Percentiles rank a stretch among this genome's conserved stretches.
Evolutionary conservation across 1,284 basidiomycete species (phyloP).

Genomic region (Moesziomyces sp.): DNA sequence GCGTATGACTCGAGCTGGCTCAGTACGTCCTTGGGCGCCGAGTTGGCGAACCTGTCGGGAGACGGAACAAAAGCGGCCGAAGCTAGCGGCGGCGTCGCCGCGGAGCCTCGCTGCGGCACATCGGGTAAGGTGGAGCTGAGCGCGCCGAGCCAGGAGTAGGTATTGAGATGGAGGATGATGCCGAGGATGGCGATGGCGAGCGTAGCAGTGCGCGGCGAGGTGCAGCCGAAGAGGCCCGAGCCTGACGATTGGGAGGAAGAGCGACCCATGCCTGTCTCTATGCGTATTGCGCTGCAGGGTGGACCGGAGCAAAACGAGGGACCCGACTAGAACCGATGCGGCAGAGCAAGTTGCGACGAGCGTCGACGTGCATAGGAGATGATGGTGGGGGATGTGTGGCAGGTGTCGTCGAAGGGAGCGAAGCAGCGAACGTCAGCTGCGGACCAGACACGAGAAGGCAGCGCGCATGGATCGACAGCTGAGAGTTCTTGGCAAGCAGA

Average conservation of each 20-base stretch:
- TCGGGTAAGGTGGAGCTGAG: slow-evolving; percentile 43
- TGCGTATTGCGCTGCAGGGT: not conserved
- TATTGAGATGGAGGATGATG: slow-evolving; percentile 50
- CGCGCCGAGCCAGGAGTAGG: slow-evolving; percentile 41
- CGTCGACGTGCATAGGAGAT: not conserved
- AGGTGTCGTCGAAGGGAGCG: not conserved
- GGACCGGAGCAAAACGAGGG: too few relatives aligned
- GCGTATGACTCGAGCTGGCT: slow-evolving; percentile 13
- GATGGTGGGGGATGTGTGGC: not conserved
- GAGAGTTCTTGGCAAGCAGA: too few relatives aligned
- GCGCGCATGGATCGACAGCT: too few relatives aligned
- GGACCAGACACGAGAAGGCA: not conserved
- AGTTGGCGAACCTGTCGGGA: slow-evolving; percentile 17
- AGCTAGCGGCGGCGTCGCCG: slow-evolving; percentile 6
- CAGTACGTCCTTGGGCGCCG: slow-evolving; percentile 27
- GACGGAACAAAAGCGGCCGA: slow-evolving; percentile 12
- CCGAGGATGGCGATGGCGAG: slow-evolving; percentile 52
- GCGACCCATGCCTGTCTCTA: slow-evolving; percentile 13
- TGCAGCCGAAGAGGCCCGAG: slow-evolving; percentile 27
- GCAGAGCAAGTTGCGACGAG: not conserved
- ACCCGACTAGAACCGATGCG: not conserved
- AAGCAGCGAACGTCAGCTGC: too few relatives aligned
- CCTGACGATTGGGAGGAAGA: slow-evolving; percentile 5
- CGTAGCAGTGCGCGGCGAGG: slow-evolving; percentile 50
- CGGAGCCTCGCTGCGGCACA: slow-evolving; percentile 26